phyloP scores from a whole-genome alignment of 345 rosid species.

The Combretum micranthum region DNA sequence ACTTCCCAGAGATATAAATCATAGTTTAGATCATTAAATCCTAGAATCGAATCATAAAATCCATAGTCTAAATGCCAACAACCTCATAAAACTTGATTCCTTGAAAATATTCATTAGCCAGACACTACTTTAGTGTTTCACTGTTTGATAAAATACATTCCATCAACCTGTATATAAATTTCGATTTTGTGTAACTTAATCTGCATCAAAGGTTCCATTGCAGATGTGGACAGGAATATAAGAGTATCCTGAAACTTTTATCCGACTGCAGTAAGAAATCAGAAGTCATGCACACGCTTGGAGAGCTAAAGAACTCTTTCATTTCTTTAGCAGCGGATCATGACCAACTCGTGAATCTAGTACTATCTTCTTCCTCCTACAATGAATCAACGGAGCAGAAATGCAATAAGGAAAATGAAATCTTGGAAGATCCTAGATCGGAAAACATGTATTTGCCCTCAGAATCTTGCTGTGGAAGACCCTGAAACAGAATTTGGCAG shows the following conservation, averaged over 20 bases:
- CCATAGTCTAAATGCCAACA: too few species aligned
- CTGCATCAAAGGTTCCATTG: neutral
- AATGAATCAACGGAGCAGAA: neutral
- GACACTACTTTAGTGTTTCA: too few species aligned
- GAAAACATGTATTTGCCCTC: slow-evolving; percentile 14
- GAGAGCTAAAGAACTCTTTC: slow-evolving; percentile 27
- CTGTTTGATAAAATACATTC: too few species aligned
- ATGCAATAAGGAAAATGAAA: neutral
- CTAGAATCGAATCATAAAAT: too few species aligned
- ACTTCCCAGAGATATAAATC: too few species aligned
- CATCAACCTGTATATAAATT: too few species aligned
- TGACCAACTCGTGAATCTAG: slow-evolving; percentile 21
- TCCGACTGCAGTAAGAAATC: slow-evolving; percentile 7
- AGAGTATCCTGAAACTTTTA: slow-evolving; percentile 21
- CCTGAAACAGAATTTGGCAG: slow-evolving; percentile 12
- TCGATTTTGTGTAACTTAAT: neutral
- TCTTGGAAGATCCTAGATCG: slow-evolving; percentile 9
- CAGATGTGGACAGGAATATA: slow-evolving; percentile 34
- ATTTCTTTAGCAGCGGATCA: slow-evolving; percentile 24
- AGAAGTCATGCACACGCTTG: slow-evolving; percentile 24
- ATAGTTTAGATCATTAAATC: too few species aligned
- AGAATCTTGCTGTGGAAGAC: slow-evolving; percentile 10
- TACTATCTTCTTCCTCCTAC: neutral
- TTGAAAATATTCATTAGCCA: too few species aligned
- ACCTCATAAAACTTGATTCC: too few species aligned